Base-by-base conservation (phyloP, 306 rosid genomes). In the Cucurbita pepo region DNA sequence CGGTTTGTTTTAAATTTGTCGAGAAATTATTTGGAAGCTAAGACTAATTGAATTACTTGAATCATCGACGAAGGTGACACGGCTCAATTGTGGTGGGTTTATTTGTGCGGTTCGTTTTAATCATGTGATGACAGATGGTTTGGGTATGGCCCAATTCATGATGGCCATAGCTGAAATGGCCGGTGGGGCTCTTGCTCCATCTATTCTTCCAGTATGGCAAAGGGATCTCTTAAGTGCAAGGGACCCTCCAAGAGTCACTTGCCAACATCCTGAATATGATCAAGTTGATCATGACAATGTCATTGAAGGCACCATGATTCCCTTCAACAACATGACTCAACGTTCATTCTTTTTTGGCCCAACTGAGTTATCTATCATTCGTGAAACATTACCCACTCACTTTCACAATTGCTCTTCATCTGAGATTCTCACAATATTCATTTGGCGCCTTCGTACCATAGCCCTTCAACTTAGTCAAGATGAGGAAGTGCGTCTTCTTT, bases 71-170 rank as follows among this genome's bases (percentile, higher is more conserved):
- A 0, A 78, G 87, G 82, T 80, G 12, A 83, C 87, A 0, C 21
- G 66, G 4, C 56, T 81, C 0, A 67, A 22, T 0, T 83, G 87
- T 0, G 82, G 81, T n/a, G 82, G 82, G 34, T 75, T 83, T 45
- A 53, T 76, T 1, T 34, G 78, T 2, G 85, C 82, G 0, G 0
- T 76, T 21, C 79, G 81, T 0, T 1, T 78, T 13, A 83, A 81
- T 21, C 87, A 78, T 56, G 75, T 81, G 0, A 60, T 81, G 63
- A 7, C 48, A 0, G 85, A 78, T 3, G 84, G 8, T 0, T 0
- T 2, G 0, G 84, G 87, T 4, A 3, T 69, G 0, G 1, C 2
- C 16, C 64, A 25, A 15, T 76, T 84, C 79, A 11, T 81, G 65
- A 61, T 0, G 13, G 57, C 83, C 1, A 2, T 76, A 6, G 75